These are phyloP conservation scores for barrel medic (Medicago truncatula) DNA, from an alignment of 306 rosid genomes.

Conservation along the genomic window MtrunA17r5.0-ANR NC_053045.1:57593001-57593500, in stretches of 20 bases:
- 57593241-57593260: conserved; percentile 1
- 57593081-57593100: conserved; percentile 89
- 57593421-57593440: conserved; percentile 18
- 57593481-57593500: no score
- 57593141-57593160: conserved; percentile 84
- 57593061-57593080: conserved; percentile 94
- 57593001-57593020: conserved; percentile 24
- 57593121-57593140: conserved; percentile 87
- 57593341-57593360: conserved; percentile 22
- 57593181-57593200: conserved; percentile 94
- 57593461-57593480: no score
- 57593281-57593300: neutral
- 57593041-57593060: conserved; percentile 72
- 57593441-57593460: no score
- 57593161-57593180: conserved; percentile 83
- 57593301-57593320: conserved; percentile 7
- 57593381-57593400: conserved; percentile 11
- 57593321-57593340: conserved; percentile 19
- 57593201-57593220: conserved; percentile 41
- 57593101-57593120: conserved; percentile 85
- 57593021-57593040: conserved; percentile 2
- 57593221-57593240: conserved; percentile 1
- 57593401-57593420: neutral
- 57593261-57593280: conserved; percentile 25
- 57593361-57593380: conserved; percentile 27